Base-by-base conservation (phyloP, 345 rosid species). In the Pseudoturritis turrita region DNA sequence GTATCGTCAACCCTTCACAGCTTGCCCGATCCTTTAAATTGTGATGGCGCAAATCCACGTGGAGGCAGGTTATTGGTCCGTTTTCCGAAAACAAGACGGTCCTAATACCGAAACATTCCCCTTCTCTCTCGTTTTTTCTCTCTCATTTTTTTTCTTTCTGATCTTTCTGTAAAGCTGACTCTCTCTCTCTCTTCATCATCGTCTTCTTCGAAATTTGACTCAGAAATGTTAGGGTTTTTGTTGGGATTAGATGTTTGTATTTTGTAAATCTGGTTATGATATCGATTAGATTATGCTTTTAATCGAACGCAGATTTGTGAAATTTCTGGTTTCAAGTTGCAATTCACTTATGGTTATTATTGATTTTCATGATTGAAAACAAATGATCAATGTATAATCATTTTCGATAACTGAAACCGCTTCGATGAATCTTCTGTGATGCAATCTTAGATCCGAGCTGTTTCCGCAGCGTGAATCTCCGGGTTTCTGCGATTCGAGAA, bases 1-100 rank as follows among this genome's bases (percentile, higher is more conserved):
- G 89, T 53, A 80, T 93, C 65, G 80, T 89, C 51, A 93, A 93
- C 77, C 98, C 97, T 21, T 80, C 88, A 62, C 92, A 87, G 77
- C 96, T 93, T 59, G 89, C 86, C 61, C 84, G 83, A 37, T 83
- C 78, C 56, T 35, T 90, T 49, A 84, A 82, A 68, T 51, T 83
- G 83, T 85, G 86, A 88, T 41, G 68, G 33, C 33, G 35, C 12
- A 6, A 39, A 33, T 22, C 26, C 43, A 84, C 80, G 85, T 84
- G 89, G 84, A 58, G 6, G 0, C 35, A 15, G 1, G 1, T 53
- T 8, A 84, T 80, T 85, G 84, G 85, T 18, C 29, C 0, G 63
- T 75, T 47, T 19, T 40, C 4, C 6, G 6, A 31, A 15, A 41
- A 7, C 12, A 51, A 10, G 68, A 75, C 68, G 39, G 74, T 11